Conservation (phyloP, 441 rosid species). For the Erodium trifolium region DNA sequence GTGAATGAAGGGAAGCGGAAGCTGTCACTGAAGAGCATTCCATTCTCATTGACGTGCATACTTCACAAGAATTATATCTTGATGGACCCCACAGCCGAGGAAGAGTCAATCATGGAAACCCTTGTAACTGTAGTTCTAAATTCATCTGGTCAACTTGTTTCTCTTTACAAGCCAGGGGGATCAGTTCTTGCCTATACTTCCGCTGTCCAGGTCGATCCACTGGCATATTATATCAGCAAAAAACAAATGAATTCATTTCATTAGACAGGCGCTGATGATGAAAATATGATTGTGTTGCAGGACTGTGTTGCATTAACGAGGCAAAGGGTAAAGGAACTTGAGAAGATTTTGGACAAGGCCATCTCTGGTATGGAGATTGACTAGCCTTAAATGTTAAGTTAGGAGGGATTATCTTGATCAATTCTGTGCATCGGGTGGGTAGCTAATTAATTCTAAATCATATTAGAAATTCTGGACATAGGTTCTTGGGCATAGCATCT, state of each 20-base stretch:
- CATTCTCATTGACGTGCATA: constrained; percentile 70
- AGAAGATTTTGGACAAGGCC: constrained; percentile 53
- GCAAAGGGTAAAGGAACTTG: constrained; percentile 72
- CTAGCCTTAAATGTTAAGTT: constrained; percentile 17
- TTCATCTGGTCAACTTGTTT: constrained; percentile 62
- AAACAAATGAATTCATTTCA: background rate
- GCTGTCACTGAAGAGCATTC: constrained; percentile 49
- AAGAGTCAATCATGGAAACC: constrained; percentile 84
- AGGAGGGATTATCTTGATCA: constrained; percentile 11
- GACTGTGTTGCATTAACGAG: constrained; percentile 68
- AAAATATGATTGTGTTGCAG: constrained; percentile 32
- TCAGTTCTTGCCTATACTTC: constrained; percentile 54
- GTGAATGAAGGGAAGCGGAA: constrained; percentile 71
- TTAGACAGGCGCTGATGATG: background rate
- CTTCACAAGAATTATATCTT: constrained; percentile 76
- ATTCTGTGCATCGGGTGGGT: constrained; percentile 8
- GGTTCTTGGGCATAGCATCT: background rate
- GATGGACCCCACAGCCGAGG: constrained; percentile 85
- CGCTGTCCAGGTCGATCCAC: constrained; percentile 50
- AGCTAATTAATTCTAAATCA: background rate
- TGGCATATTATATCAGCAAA: background rate
- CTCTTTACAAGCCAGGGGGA: constrained; percentile 86
- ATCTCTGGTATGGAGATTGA: constrained; percentile 60
- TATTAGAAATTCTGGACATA: too few relatives aligned
- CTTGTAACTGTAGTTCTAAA: constrained; percentile 62